Evolutionary conservation across 2,329 filamentous ascomycete genomes (phyloP), one percentile per base, ranked within the genome.

Genomic region (Colletotrichum incanum): DNA sequence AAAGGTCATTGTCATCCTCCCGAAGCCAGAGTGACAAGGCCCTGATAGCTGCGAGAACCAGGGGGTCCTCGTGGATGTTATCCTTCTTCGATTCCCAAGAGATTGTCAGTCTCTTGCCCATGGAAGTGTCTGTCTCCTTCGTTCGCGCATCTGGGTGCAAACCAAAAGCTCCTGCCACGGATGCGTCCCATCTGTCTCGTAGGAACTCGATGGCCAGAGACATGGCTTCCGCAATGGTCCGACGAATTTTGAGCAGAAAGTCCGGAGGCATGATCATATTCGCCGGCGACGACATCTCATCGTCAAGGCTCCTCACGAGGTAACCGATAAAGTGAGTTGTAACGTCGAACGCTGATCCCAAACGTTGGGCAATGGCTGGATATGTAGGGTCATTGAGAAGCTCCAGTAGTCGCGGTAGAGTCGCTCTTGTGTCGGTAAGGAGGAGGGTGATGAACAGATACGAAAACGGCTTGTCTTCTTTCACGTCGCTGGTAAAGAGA

Each of bases 101-200:
- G 18, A 92, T 80, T 0, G 87, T 87, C 37, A 84, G 81, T 34
- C 82, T 82, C 20, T 80, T 83, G 1, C 87, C 87, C 16, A 82
- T 81, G 18, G 81, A 80, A 1, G 86, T 86, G 49, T 86, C 81
- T 18, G 85, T 80, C 2, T 80, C 81, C 16, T 81, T 82, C 1
- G 77, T 73, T 43, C 89, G 86, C 6, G 89, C 89, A 12, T 88
- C 86, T 1, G 87, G 88, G 76, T 93, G 89, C 8, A 93, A 78
- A 3, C 90, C 90, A 78, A 88, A 86, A 8, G 89, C 88, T 14
- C 90, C 91, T 4, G 90, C 88, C n/a, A 89, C 83, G 2, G 89
- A 88, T 5, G 89, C 89, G 77, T 93, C 92, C 89, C 90, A 93
- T n/a, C 91, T 83, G 77, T 93, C 92, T 50, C 91, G 87, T 1